Percentiles rank a stretch among this genome's conserved stretches.
Conservation (phyloP, 2,329 filamentous ascomycete species). For the Calonectria hawksworthii region DNA sequence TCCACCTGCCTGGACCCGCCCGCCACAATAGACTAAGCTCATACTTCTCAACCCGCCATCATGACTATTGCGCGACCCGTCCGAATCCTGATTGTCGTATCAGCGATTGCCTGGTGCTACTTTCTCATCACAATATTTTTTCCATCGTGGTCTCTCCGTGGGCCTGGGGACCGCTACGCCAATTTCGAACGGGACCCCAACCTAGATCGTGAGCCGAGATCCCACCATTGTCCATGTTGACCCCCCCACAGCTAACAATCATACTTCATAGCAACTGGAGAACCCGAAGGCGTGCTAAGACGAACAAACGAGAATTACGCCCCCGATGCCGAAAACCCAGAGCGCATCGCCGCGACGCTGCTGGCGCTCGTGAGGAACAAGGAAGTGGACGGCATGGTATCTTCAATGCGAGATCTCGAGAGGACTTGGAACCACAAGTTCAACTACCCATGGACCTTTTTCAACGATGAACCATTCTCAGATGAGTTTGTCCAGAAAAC, state of each 20-base stretch:
- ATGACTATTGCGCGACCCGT: conserved; percentile 93
- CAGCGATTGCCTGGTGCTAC: conserved; percentile 81
- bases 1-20: conserved; percentile 11
- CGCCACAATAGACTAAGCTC: conserved; percentile 3
- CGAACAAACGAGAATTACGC: conserved; percentile 84
- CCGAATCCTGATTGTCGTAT: conserved; percentile 80
- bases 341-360: conserved; percentile 93
- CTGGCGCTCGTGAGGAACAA: conserved; percentile 93
- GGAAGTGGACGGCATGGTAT: conserved; percentile 86
- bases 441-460: conserved; percentile 99
- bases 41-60: conserved; percentile 43
- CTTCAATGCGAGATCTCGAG: conserved; percentile 92
- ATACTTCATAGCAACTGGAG: conserved; percentile 76
- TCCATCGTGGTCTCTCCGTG: conserved; percentile 62
- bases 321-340: conserved; percentile 79
- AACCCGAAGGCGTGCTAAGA: conserved; percentile 83
- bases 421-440: conserved; percentile 98
- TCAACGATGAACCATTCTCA: conserved; percentile 95
- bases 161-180: conserved; percentile 57
- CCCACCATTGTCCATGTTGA: background rate
- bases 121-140: conserved; percentile 83
- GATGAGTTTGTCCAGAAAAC: conserved; percentile 93
- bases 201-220: conserved; percentile 78
- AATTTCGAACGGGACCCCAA: conserved; percentile 86
- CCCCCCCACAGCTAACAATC: conserved; percentile 33